Percentiles rank a stretch among this genome's conserved stretches.
phyloP scores from a whole-genome alignment of 345 rosid genomes.

The Linum lewisii region DNA sequence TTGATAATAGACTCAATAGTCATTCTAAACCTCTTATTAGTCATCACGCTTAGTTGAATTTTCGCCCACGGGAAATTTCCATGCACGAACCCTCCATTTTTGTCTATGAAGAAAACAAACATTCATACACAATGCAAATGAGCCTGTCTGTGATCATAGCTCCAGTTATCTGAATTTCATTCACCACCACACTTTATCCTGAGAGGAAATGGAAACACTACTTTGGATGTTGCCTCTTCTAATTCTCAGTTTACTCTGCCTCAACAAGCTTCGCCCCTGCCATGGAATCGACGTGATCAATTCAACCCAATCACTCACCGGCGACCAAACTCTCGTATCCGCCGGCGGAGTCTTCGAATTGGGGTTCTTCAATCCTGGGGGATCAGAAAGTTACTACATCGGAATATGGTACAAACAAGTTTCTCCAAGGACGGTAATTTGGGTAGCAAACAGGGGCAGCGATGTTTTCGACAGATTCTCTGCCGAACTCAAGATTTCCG shows the following conservation, averaged over 20 bases:
- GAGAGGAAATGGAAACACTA: neutral
- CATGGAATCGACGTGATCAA: conserved; percentile 44
- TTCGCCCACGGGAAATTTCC: no score
- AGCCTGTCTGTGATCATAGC: no score
- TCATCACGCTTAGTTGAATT: no score
- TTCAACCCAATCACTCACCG: conserved; percentile 40
- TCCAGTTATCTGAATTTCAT: no score
- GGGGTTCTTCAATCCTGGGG: conserved; percentile 52
- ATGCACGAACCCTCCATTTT: no score
- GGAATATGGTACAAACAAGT: conserved; percentile 54
- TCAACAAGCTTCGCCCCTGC: conserved; percentile 19
- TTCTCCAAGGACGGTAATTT: conserved; percentile 25
- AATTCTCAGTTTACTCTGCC: conserved; percentile 16
- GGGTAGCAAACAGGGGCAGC: conserved; percentile 74
- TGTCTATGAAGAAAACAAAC: no score
- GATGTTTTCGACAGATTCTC: conserved; percentile 35
- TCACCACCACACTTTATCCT: no score
- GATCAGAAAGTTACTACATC: conserved; percentile 47
- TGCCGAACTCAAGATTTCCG: conserved; percentile 38
- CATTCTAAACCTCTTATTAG: no score
- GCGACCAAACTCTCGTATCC: conserved; percentile 48
- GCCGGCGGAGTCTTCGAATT: conserved; percentile 31
- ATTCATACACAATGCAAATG: no score
- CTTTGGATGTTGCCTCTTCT: conserved; percentile 12
- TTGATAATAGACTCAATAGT: no score